Conservation (phyloP, 805 yeast species). For the Tetrapisispora phaffii region DNA sequence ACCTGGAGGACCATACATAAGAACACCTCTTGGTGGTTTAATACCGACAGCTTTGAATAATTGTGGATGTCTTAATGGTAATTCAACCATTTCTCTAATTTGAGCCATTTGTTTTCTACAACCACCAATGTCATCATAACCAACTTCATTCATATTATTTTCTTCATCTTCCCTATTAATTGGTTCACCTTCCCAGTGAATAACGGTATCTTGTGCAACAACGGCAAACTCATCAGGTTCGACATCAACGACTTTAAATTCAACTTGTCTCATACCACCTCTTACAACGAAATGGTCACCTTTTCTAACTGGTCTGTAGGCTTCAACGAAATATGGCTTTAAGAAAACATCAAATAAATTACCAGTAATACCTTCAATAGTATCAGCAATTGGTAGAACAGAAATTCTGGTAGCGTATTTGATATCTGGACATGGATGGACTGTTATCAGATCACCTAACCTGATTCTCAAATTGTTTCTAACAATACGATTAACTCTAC, state of each 20-base stretch:
- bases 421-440: slow-evolving; percentile 96
- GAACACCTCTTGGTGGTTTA: slow-evolving; percentile 96
- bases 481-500: slow-evolving; percentile 89
- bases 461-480: slow-evolving; percentile 91
- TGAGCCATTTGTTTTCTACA: slow-evolving; percentile 99
- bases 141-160: slow-evolving; percentile 91
- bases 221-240: slow-evolving; percentile 97
- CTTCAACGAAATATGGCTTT: slow-evolving; percentile 97
- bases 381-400: slow-evolving; percentile 93
- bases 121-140: slow-evolving; percentile 98
- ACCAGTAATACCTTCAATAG: slow-evolving; percentile 96
- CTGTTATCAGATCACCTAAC: slow-evolving; percentile 82
- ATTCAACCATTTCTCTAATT: slow-evolving; percentile 94
- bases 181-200: slow-evolving; percentile 98
- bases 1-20: slow-evolving; percentile 99
- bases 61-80: slow-evolving; percentile 97
- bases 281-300: slow-evolving; percentile 94
- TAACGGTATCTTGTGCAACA: slow-evolving; percentile 95
- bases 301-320: slow-evolving; percentile 96
- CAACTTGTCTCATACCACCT: slow-evolving; percentile 99
- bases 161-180: slow-evolving; percentile 56
- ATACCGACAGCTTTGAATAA: slow-evolving; percentile 96
- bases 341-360: slow-evolving; percentile 90
- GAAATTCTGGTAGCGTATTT: slow-evolving; percentile 92
- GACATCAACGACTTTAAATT: slow-evolving; percentile 95